phyloP scores from a whole-genome alignment of 2,329 filamentous ascomycete species.

The Metarhizium humberi region DNA sequence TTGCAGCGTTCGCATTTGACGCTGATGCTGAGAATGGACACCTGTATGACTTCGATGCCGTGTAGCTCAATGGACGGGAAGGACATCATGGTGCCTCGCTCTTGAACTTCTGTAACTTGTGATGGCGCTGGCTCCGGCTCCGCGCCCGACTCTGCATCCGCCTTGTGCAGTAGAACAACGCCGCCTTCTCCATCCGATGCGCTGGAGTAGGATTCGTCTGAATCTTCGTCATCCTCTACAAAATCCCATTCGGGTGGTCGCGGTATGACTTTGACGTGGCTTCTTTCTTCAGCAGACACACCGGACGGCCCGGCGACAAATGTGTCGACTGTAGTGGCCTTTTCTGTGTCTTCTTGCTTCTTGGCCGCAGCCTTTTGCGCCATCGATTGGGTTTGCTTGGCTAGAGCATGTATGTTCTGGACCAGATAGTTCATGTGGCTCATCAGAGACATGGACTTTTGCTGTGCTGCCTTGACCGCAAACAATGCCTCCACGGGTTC shows the following conservation, averaged over 20 bases:
- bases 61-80: conserved; percentile 71
- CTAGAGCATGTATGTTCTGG: conserved; percentile 60
- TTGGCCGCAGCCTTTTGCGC: conserved; percentile 6
- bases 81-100: conserved; percentile 66
- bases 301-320: conserved; percentile 6
- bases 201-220: conserved; percentile 24
- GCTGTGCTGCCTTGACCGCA: conserved; percentile 43
- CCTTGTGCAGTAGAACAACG: conserved; percentile 23
- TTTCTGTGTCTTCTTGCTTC: conserved; percentile 7
- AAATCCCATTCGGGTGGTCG: conserved; percentile 68
- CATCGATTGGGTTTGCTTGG: conserved; percentile 38
- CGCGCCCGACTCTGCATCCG: conserved; percentile 8
- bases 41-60: conserved; percentile 65
- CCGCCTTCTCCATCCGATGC: conserved; percentile 35
- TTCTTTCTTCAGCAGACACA: conserved; percentile 34
- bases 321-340: conserved; percentile 2
- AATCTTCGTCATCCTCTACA: conserved; percentile 35
- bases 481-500: conserved; percentile 59
- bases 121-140: not conserved
- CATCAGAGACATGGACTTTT: conserved; percentile 55
- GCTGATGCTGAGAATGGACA: conserved; percentile 56
- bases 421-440: conserved; percentile 67
- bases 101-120: conserved; percentile 26
- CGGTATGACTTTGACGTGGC: conserved; percentile 63
- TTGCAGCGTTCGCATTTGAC: conserved; percentile 76